Evolutionary conservation across 2,329 filamentous ascomycete genomes (phyloP), one percentile per base, ranked within the genome.

Genomic region (Fusarium sp.): DNA sequence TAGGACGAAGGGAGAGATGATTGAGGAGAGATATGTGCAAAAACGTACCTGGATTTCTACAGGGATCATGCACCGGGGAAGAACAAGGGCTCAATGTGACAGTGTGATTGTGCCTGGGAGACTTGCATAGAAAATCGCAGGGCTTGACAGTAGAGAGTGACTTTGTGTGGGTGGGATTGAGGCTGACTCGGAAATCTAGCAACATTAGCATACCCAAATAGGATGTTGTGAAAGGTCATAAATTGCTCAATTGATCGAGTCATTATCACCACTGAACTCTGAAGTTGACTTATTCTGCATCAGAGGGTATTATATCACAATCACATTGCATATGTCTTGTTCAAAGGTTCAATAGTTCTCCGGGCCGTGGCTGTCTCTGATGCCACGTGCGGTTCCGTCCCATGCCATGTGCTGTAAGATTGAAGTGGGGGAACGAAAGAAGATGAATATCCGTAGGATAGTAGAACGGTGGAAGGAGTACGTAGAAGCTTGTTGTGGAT

Each of bases 351-450:
- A 38, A 53, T 67, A 46, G 42, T 56, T 53, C 32, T 43, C 44
- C 21, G 67, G 67, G 37, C 67, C 62, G 59, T 49, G 49, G 49
- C 15, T 72, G 67, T 73, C 67, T 73, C 60, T 74, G 54, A 69
- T 65, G 71, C 71, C 71, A 73, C 71, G 71, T 73, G 71, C 67
- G 44, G 61, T 56, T 72, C 70, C 66, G 70, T 67, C 58, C 66
- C 66, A 57, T 59, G 65, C 56, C 66, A 62, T 64, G 68, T 37
- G 33, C 28, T 50, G 49, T 58, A 37, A 69, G 59, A 72, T 64
- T 56, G 50, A 47, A 46, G 63, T 60, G 71, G 71, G 52, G 47
- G 49, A 35, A 60, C 67, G 43, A 74, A 68, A 56, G 61, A 73
- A 68, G 28, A 46, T 50, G 28, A 43, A 38, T 54, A 16, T 52